These are phyloP conservation scores for Taiozyma sp. DNA, from an alignment of 1,139 yeast species.

Conservation along the genomic window DNA sequence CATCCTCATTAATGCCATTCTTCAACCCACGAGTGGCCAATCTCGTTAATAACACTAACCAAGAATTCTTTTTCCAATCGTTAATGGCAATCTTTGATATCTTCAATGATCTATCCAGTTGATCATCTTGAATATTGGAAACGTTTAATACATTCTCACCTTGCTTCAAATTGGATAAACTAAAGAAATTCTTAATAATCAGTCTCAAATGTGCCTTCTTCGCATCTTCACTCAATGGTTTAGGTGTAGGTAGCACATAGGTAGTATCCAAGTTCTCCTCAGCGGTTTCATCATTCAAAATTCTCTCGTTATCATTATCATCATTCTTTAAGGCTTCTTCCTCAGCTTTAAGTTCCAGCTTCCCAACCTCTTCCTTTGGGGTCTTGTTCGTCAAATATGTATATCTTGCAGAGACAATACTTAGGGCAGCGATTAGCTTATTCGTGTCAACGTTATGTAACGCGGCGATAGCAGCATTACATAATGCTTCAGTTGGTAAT, in stretches of 20 bases:
- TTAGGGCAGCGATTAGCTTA: constrained; percentile 60
- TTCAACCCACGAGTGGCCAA: constrained; percentile 75
- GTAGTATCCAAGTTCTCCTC: constrained; percentile 40
- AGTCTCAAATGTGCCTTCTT: constrained; percentile 48
- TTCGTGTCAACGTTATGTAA: constrained; percentile 47
- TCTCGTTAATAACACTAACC: constrained; percentile 73
- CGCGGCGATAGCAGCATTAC: constrained; percentile 61
- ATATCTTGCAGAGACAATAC: constrained; percentile 61
- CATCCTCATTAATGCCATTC: constrained; percentile 26
- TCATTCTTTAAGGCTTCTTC: constrained; percentile 23
- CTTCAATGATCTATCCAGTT: constrained; percentile 28
- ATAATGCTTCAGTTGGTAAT: constrained; percentile 59
- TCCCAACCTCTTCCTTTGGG: constrained; percentile 14
- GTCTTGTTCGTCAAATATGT: constrained; percentile 32
- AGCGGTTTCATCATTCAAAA: constrained; percentile 23
- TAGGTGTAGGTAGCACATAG: constrained; percentile 57
- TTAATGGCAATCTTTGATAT: constrained; percentile 50
- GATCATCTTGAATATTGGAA: constrained; percentile 6
- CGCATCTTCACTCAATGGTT: constrained; percentile 38
- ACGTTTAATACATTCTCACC: constrained; percentile 14
- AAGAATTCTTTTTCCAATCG: constrained; percentile 66
- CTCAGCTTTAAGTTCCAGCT: constrained; percentile 24
- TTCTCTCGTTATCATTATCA: constrained; percentile 24
- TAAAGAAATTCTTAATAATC: constrained; percentile 51
- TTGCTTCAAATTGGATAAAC: constrained; percentile 25